Percentiles rank a stretch among this genome's conserved stretches.
These are phyloP conservation scores for Euphorbia tirucalli DNA, from an alignment of 345 rosid species.

Conservation along the genomic window DNA sequence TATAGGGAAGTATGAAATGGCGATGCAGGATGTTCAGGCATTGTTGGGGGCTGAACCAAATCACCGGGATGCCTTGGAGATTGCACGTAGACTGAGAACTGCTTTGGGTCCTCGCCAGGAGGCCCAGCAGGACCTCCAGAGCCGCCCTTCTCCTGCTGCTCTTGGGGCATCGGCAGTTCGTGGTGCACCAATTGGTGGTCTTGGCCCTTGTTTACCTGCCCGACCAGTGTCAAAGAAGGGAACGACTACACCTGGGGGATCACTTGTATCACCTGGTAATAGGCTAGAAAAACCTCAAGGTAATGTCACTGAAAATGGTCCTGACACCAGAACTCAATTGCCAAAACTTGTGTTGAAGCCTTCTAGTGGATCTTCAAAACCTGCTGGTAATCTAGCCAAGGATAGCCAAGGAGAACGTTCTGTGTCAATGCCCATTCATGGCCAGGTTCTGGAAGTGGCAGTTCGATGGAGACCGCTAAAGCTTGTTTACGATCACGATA, in stretches of 20 bases:
- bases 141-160: conserved; percentile 98
- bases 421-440: conserved; percentile 14
- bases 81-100: conserved; percentile 59
- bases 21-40: conserved; percentile 74
- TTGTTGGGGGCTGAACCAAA: conserved; percentile 68
- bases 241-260: conserved; percentile 38
- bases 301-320: conserved; percentile 52
- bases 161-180: conserved; percentile 95
- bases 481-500: conserved; percentile 92
- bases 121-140: conserved; percentile 81
- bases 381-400: conserved; percentile 21
- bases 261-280: conserved; percentile 32
- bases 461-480: conserved; percentile 66
- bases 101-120: conserved; percentile 66
- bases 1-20: conserved; percentile 69
- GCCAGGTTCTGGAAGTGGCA: conserved; percentile 38
- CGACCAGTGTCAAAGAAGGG: conserved; percentile 67
- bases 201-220: conserved; percentile 89
- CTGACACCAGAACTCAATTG: conserved; percentile 43
- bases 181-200: conserved; percentile 86
- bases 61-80: conserved; percentile 76
- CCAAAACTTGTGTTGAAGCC: conserved; percentile 65
- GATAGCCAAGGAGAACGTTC: conserved; percentile 34
- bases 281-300: conserved; percentile 50
- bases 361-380: conserved; percentile 45